Percentiles rank a stretch among this genome's conserved stretches.
phyloP scores from a whole-genome alignment of 306 rosid species.

The Sechiopsis laciniata region DNA sequence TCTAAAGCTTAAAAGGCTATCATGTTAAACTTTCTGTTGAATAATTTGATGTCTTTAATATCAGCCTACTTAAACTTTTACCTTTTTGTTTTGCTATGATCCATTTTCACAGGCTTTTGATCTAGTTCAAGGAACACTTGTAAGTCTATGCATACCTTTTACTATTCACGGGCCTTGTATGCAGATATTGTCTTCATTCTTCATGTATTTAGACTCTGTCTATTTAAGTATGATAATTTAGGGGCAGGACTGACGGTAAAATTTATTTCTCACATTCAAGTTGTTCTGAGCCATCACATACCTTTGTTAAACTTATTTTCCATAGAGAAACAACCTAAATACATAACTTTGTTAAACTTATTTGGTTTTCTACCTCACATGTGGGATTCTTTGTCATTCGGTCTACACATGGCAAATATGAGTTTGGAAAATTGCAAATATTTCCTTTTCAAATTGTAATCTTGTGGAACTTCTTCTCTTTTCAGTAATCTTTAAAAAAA shows the following conservation, averaged over 20 bases:
- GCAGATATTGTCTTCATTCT: not conserved
- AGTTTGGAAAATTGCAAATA: not conserved
- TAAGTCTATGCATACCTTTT: slow-evolving; percentile 37
- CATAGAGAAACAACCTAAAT: no score
- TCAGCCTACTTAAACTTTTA: not conserved
- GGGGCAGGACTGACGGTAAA: slow-evolving; percentile 5
- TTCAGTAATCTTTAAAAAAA: slow-evolving; percentile 1
- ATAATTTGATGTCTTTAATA: not conserved
- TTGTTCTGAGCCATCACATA: slow-evolving; percentile 4
- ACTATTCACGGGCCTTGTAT: slow-evolving; percentile 14
- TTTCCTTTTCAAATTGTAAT: not conserved
- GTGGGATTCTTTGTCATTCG: slow-evolving; percentile 8
- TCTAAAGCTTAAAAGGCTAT: not conserved
- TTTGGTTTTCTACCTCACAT: not conserved
- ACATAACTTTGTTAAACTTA: not conserved
- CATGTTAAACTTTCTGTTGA: not conserved
- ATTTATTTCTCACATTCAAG: not conserved
- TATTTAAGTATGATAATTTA: not conserved
- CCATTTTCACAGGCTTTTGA: slow-evolving; percentile 64
- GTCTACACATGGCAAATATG: not conserved
- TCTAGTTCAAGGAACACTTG: slow-evolving; percentile 86
- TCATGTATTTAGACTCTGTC: not conserved
- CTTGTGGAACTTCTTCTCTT: not conserved
- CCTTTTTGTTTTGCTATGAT: not conserved
- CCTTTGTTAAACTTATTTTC: not conserved